phyloP scores from a whole-genome alignment of 1,139 yeast species.

The Spencermartinsiella ligniputridi region DNA sequence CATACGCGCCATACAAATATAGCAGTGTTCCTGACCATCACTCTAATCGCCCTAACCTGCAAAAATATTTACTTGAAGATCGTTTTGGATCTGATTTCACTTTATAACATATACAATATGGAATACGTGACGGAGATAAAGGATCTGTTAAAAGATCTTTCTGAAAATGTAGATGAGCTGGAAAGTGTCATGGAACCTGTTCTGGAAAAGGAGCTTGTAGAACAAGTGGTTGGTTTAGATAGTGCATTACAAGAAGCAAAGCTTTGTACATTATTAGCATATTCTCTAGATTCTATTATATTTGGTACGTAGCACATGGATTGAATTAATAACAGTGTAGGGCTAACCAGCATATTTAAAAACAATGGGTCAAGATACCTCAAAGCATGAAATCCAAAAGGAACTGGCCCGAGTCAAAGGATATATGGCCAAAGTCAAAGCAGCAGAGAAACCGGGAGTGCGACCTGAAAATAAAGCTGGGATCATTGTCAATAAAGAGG shows the following conservation, averaged over 20 bases:
- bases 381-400: constrained; percentile 57
- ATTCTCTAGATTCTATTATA: constrained; percentile 40
- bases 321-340: constrained; percentile 40
- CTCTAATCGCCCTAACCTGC: no score
- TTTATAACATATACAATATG: no score
- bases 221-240: constrained; percentile 25
- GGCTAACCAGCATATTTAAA: constrained; percentile 53
- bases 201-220: constrained; percentile 25
- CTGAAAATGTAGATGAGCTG: constrained; percentile 28
- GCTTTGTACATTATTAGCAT: constrained; percentile 35
- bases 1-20: no score
- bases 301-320: constrained; percentile 35
- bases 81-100: no score
- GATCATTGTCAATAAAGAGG: constrained; percentile 31
- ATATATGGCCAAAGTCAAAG: constrained; percentile 60
- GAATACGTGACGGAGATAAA: constrained; percentile 25
- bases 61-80: no score
- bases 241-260: constrained; percentile 33
- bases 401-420: constrained; percentile 68
- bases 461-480: constrained; percentile 7
- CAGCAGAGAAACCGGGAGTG: constrained; percentile 30
- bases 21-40: no score
- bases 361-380: constrained; percentile 54
- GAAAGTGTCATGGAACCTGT: constrained; percentile 21
- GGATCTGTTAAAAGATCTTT: constrained; percentile 25